Conservation (phyloP, 306 rosid species). For the Dicorynia guianensis region DNA sequence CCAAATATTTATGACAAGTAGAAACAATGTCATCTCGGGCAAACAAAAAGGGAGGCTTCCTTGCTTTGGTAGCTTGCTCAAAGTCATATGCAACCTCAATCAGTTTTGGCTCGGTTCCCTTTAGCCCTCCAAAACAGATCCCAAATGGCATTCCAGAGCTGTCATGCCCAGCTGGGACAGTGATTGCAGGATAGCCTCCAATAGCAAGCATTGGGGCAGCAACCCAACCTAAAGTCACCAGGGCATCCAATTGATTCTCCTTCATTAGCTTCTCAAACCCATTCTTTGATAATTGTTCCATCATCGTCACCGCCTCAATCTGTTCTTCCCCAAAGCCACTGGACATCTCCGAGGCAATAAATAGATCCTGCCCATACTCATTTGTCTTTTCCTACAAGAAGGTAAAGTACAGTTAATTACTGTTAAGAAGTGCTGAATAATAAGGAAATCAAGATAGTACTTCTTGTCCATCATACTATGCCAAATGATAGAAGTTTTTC, state of each 20-base stretch:
- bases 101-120: constrained; percentile 55
- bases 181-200: constrained; percentile 65
- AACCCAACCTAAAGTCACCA: constrained; percentile 47
- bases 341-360: constrained; percentile 55
- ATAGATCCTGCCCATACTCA: constrained; percentile 60
- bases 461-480: neutral
- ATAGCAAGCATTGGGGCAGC: constrained; percentile 41
- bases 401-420: neutral
- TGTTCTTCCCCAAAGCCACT: constrained; percentile 52
- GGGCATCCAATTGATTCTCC: constrained; percentile 54
- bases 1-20: neutral
- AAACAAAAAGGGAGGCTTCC: constrained; percentile 47
- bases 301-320: constrained; percentile 39
- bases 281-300: constrained; percentile 44
- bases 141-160: constrained; percentile 53
- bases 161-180: constrained; percentile 58
- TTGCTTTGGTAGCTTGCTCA: constrained; percentile 59
- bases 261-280: constrained; percentile 61
- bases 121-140: constrained; percentile 54
- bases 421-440: neutral
- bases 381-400: constrained; percentile 53
- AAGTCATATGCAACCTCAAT: constrained; percentile 65
- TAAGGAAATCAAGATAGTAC: neutral
- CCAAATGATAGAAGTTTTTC: neutral
- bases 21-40: neutral